Base-by-base conservation (phyloP, 352 stramenopile species). In the Globisporangium echinulatum region DNA sequence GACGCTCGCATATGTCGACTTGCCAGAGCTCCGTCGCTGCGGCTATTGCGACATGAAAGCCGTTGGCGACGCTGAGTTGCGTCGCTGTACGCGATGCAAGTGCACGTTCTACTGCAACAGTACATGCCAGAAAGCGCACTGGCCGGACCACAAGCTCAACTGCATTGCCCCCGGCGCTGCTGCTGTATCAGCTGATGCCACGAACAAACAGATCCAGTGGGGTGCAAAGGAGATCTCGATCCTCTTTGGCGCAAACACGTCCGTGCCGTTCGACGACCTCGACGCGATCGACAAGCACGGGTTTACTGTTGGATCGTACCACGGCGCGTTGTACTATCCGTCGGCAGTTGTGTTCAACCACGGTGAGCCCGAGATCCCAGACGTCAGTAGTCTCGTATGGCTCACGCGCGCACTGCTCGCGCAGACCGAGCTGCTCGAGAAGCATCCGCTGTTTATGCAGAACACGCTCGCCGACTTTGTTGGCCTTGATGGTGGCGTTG, bases 141-240 rank as follows among this genome's bases (percentile, higher is more conserved):
- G 85, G 82, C 88, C 88, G 54, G 82, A 90, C 54, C 82, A 94
- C 71, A 91, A 92, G 63, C 64, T 90, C 17, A 92, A 81, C 63
- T 94, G 84, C 58, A 72, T 87, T 52, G 59, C 81, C 1, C 60
- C 72, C 52, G 69, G 61, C 19, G 72, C 56, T 2, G 69, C 67
- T n/a, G n/a, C n/a, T n/a, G n/a, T n/a, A n/a, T n/a, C n/a, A n/a
- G n/a, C n/a, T n/a, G n/a, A n/a, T n/a, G n/a, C n/a, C n/a, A n/a
- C n/a, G n/a, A n/a, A n/a, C n/a, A n/a, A n/a, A n/a, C n/a, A n/a
- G 63, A 86, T 90, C 52, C 59, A 82, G 25, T 94, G 84, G 85
- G 82, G 85, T 1, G 77, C 73, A 36, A 91, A 90, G 65, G 85
- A 94, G 60, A 86, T 94, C 63, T 91, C 82, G 40, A 87, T 94